A percentile compares a stretch with the other conserved stretches of the same genome.
phyloP scores from a whole-genome alignment of 306 rosid species.

The Rosa lucieae region DNA sequence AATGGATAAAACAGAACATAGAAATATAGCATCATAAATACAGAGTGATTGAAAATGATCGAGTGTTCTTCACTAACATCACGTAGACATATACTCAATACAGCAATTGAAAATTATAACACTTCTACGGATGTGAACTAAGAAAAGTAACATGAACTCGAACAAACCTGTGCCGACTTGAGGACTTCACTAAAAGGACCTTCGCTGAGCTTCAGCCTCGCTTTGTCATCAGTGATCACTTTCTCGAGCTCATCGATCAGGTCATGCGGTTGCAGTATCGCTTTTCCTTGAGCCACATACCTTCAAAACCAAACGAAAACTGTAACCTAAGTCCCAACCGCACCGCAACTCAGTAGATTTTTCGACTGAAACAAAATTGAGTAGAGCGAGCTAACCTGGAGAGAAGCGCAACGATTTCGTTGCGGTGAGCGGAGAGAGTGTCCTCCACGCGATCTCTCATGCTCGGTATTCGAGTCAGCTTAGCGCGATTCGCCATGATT shows the following conservation, averaged over 20 bases:
- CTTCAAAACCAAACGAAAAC: conserved; percentile 29
- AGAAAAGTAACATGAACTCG: not conserved
- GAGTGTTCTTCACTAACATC: not conserved
- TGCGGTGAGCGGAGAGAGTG: conserved; percentile 80
- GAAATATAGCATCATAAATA: not conserved
- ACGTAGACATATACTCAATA: not conserved
- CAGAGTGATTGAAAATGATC: not conserved
- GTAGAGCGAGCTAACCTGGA: conserved; percentile 52
- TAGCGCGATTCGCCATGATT: conserved; percentile 47
- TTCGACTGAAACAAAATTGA: not conserved
- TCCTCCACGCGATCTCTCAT: conserved; percentile 79
- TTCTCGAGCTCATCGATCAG: conserved; percentile 76
- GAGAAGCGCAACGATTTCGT: conserved; percentile 81
- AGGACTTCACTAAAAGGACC: conserved; percentile 54
- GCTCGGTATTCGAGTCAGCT: conserved; percentile 61
- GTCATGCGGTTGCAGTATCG: conserved; percentile 83
- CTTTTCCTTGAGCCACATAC: conserved; percentile 85
- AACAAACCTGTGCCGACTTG: conserved; percentile 55
- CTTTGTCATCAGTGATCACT: conserved; percentile 37
- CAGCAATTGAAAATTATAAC: not conserved
- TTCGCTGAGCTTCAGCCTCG: conserved; percentile 32
- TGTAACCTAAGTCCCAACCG: not conserved
- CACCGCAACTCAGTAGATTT: not conserved
- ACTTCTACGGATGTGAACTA: not conserved
- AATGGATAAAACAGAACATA: not conserved